Evolutionary conservation across 345 rosid species (phyloP).

Genomic region (Moricandia arvensis): DNA sequence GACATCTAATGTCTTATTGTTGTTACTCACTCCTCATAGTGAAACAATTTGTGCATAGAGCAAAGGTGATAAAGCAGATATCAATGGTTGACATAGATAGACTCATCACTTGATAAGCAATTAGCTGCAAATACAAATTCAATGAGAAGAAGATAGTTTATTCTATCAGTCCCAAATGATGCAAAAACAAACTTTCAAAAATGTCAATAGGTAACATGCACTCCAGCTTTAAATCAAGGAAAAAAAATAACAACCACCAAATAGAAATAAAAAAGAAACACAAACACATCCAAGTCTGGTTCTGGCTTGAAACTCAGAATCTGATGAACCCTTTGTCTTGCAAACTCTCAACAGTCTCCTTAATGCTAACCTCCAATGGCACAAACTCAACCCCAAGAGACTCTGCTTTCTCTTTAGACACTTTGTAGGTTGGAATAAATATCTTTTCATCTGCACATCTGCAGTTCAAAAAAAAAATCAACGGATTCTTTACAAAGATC

Average conservation of each 20-base stretch:
- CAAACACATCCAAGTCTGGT: conserved; percentile 22
- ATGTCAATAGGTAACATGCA: conserved; percentile 10
- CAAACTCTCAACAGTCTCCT: conserved; percentile 91
- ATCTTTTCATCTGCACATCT: conserved; percentile 85
- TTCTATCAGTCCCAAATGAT: conserved; percentile 16
- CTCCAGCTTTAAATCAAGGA: conserved; percentile 9
- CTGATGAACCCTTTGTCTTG: conserved; percentile 76
- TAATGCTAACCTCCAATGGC: conserved; percentile 68
- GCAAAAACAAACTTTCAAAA: conserved; percentile 8
- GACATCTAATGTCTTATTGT: not conserved
- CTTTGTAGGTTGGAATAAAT: conserved; percentile 68
- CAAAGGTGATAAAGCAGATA: not conserved
- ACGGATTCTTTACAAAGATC: not conserved
- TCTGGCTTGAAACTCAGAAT: conserved; percentile 38
- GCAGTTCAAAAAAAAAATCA: not conserved
- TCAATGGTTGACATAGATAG: not conserved
- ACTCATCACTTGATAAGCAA: not conserved
- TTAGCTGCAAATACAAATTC: conserved; percentile 2
- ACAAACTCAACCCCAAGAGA: conserved; percentile 75
- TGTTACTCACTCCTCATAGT: not conserved
- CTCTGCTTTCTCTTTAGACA: conserved; percentile 71
- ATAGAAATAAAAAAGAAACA: not conserved
- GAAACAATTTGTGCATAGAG: not conserved
- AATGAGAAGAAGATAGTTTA: conserved; percentile 16
- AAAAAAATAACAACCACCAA: not conserved